phyloP scores from a whole-genome alignment of 176 grass and related monocot species.

The Guadua angustifolia region DNA sequence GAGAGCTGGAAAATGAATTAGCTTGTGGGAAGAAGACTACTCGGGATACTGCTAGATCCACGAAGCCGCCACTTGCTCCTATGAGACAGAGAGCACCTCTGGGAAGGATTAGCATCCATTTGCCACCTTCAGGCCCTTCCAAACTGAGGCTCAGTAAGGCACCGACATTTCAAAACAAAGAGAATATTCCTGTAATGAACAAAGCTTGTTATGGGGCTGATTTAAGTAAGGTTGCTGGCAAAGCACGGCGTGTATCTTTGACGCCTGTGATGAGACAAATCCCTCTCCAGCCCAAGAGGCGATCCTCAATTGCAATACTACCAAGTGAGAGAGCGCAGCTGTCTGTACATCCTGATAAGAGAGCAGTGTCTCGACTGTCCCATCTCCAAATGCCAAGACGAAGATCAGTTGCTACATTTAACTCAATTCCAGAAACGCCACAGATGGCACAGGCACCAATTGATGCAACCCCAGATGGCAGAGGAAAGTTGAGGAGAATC shows the following conservation, averaged over 20 bases:
- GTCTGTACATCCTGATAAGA: constrained; percentile 44
- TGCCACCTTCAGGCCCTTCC: constrained; percentile 45
- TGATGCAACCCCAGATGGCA: constrained; percentile 57
- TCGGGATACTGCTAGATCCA: constrained; percentile 55
- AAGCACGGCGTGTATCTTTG: constrained; percentile 70
- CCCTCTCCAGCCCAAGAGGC: constrained; percentile 68
- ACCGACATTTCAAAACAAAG: constrained; percentile 57
- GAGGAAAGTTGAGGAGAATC: constrained; percentile 38
- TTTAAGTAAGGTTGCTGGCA: constrained; percentile 49
- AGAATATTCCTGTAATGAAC: constrained; percentile 53
- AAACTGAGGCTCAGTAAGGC: constrained; percentile 48
- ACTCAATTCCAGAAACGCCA: constrained; percentile 48
- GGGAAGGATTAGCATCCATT: constrained; percentile 56
- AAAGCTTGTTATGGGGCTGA: constrained; percentile 41
- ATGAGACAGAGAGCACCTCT: constrained; percentile 61
- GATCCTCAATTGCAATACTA: constrained; percentile 66
- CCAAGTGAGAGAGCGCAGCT: constrained; percentile 47
- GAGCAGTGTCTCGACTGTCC: constrained; percentile 49
- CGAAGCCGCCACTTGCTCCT: constrained; percentile 57
- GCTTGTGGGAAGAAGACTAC: constrained; percentile 52
- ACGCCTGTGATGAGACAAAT: constrained; percentile 56
- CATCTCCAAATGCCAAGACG: constrained; percentile 45
- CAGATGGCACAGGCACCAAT: constrained; percentile 13
- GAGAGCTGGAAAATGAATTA: constrained; percentile 81
- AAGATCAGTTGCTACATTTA: constrained; percentile 57